Conservation (phyloP, 2,329 filamentous ascomycete genomes). For the Colletotrichum nymphaeae region DNA sequence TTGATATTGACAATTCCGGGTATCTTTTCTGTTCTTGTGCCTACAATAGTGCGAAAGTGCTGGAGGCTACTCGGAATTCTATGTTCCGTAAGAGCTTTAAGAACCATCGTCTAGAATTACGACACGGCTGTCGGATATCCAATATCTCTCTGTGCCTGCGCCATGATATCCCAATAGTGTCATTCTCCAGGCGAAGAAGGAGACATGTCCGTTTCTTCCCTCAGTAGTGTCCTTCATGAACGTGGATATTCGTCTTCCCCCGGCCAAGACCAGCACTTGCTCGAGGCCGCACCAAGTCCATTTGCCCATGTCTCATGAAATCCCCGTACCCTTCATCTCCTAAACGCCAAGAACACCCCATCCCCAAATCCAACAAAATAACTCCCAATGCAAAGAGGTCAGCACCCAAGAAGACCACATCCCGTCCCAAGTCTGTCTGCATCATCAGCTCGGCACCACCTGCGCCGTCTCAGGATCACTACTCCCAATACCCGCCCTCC, state of each 20-base stretch:
- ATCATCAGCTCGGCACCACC: background rate
- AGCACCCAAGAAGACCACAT: too few relatives aligned
- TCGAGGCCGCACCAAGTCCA: conserved; percentile 17
- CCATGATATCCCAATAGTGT: background rate
- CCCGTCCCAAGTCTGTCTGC: too few relatives aligned
- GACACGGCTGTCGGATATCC: background rate
- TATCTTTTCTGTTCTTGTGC: background rate
- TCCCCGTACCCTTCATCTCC: background rate
- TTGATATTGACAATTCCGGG: background rate
- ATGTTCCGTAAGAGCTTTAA: background rate
- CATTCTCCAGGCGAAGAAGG: background rate
- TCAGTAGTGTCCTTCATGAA: background rate
- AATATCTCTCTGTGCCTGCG: background rate
- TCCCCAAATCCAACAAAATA: background rate
- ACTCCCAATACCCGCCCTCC: background rate
- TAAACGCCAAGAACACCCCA: conserved; percentile 8
- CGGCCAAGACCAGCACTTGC: conserved; percentile 32
- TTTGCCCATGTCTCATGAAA: background rate
- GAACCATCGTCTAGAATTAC: background rate
- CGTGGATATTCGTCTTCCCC: background rate
- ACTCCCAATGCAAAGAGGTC: background rate
- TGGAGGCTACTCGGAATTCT: too few relatives aligned
- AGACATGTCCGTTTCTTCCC: background rate
- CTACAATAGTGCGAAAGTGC: background rate
- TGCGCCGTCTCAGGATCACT: conserved; percentile 20